Conservation (phyloP, 2,329 filamentous ascomycete genomes). For the Exophiala oligosperma region DNA sequence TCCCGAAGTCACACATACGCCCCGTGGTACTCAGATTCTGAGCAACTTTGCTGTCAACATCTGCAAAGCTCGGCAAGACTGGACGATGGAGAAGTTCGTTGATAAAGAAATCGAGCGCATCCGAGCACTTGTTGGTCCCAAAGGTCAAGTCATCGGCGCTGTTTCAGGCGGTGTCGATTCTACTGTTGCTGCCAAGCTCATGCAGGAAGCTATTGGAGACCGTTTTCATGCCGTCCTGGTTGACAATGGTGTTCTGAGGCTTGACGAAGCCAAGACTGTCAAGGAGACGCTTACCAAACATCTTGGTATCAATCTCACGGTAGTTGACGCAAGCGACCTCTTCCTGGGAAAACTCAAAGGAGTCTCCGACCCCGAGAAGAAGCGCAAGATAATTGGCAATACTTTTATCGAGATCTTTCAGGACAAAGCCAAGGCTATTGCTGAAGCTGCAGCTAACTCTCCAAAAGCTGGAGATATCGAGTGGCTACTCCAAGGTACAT, state of each 20-base stretch:
- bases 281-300: conserved; percentile 75
- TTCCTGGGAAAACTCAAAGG: conserved; percentile 79
- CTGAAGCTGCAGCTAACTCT: conserved; percentile 67
- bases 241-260: conserved; percentile 81
- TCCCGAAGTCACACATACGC: conserved; percentile 77
- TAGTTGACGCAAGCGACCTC: conserved; percentile 74
- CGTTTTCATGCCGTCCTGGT: conserved; percentile 83
- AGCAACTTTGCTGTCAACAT: conserved; percentile 83
- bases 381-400: conserved; percentile 86
- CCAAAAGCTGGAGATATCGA: conserved; percentile 72
- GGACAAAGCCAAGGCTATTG: conserved; percentile 72
- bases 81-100: conserved; percentile 84
- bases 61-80: conserved; percentile 73
- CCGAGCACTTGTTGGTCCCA: conserved; percentile 74
- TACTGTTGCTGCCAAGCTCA: conserved; percentile 82
- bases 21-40: conserved; percentile 68
- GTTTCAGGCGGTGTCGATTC: conserved; percentile 85
- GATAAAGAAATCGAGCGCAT: conserved; percentile 80
- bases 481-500: conserved; percentile 84
- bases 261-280: conserved; percentile 81
- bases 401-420: conserved; percentile 85
- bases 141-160: conserved; percentile 77
- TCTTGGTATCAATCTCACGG: conserved; percentile 85
- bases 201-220: conserved; percentile 82
- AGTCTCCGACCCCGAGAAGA: conserved; percentile 77